A percentile compares a stretch with the other conserved stretches of the same genome.
phyloP scores from a whole-genome alignment of 495 filamentous ascomycete species.

The Hypomontagnella monticulosa region DNA sequence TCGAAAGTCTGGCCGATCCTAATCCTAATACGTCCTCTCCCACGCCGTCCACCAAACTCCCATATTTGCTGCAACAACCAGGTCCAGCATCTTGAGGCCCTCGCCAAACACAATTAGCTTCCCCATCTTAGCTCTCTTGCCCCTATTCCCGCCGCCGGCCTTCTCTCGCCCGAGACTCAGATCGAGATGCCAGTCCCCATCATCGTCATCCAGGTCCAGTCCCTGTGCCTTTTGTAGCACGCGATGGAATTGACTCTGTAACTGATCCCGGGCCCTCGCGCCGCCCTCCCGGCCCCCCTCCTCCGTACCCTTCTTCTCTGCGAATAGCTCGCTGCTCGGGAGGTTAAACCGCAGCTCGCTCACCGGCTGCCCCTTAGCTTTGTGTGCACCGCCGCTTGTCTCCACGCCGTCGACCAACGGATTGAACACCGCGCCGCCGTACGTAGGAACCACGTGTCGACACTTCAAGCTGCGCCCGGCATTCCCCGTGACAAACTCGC shows the following conservation, averaged over 20 bases:
- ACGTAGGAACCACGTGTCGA: conserved; percentile 69
- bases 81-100: conserved; percentile 93
- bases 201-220: conserved; percentile 47
- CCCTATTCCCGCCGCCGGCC: conserved; percentile 81
- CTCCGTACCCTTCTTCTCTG: conserved; percentile 38
- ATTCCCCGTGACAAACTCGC: conserved; percentile 80
- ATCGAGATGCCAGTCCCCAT: conserved; percentile 61
- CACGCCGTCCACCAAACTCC: conserved; percentile 93
- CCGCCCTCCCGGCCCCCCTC: not conserved
- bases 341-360: conserved; percentile 92
- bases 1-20: no score
- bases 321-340: conserved; percentile 59
- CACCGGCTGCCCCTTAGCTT: conserved; percentile 60
- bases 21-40: conserved; percentile 61
- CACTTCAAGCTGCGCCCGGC: conserved; percentile 80
- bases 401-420: conserved; percentile 51
- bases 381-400: conserved; percentile 39
- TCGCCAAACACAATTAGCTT: conserved; percentile 92
- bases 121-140: conserved; percentile 89
- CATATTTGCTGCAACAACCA: conserved; percentile 90
- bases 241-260: conserved; percentile 53
- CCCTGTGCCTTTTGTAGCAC: conserved; percentile 44
- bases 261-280: conserved; percentile 39
- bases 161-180: conserved; percentile 78
- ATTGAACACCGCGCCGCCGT: conserved; percentile 50